Evolutionary conservation across 257 asterid species (phyloP).

Genomic region (Gentiana macrophylla): DNA sequence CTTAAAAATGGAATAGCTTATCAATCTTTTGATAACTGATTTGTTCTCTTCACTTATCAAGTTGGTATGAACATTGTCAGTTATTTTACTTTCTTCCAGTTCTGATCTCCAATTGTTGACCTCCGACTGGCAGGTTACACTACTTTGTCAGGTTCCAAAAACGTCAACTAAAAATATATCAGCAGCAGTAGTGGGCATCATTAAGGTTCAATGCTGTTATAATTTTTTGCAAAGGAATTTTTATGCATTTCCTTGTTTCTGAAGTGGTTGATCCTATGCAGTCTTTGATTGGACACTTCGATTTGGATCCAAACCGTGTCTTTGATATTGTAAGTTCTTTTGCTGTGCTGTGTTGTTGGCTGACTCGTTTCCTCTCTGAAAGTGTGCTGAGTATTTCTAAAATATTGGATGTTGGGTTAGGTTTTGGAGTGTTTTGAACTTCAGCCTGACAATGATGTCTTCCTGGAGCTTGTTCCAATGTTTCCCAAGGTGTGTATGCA

Average conservation of each 20-base stretch:
- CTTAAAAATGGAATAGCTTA: too few relatives aligned
- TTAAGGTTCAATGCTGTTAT: constrained; percentile 48
- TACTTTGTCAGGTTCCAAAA: constrained; percentile 86
- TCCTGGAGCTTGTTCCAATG: constrained; percentile 86
- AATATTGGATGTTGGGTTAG: constrained; percentile 18
- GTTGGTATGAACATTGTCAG: too few relatives aligned
- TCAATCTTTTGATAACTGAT: too few relatives aligned
- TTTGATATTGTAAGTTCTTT: constrained; percentile 82
- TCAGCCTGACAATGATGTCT: constrained; percentile 72
- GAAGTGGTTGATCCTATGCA: constrained; percentile 31
- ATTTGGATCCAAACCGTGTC: constrained; percentile 97
- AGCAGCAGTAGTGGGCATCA: constrained; percentile 74
- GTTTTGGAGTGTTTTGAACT: constrained; percentile 95
- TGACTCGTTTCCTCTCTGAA: neutral
- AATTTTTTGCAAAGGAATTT: neutral
- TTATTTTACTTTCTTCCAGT: neutral
- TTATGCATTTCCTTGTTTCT: constrained; percentile 19
- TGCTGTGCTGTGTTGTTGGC: constrained; percentile 4
- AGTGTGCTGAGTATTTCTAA: neutral
- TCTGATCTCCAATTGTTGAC: constrained; percentile 8
- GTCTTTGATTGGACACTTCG: constrained; percentile 98
- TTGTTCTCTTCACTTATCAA: too few relatives aligned
- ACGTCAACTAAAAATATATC: constrained; percentile 55
- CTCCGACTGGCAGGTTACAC: constrained; percentile 59
- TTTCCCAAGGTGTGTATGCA: constrained; percentile 74